phyloP scores from a whole-genome alignment of 495 filamentous ascomycete genomes.

The Penicillium pancosmium region DNA sequence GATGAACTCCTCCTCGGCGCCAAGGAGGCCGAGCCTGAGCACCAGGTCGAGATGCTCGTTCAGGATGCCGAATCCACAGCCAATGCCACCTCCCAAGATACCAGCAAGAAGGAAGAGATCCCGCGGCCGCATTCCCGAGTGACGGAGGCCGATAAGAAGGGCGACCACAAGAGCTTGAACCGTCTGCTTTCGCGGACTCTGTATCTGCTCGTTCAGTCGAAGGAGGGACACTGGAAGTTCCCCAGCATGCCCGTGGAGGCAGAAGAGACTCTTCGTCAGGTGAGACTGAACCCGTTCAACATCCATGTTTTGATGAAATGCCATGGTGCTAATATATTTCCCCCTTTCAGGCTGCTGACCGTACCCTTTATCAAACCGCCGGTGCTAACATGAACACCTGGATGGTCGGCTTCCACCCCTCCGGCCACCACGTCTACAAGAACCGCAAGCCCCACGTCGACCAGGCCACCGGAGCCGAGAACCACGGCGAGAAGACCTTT shows the following conservation, averaged over 20 bases:
- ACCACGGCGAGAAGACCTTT: constrained; percentile 78
- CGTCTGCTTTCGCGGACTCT: constrained; percentile 75
- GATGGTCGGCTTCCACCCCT: constrained; percentile 88
- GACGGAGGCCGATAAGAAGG: constrained; percentile 79
- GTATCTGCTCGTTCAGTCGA: constrained; percentile 76
- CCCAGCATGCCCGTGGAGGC: constrained; percentile 66
- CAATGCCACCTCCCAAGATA: constrained; percentile 63
- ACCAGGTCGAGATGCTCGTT: constrained; percentile 67
- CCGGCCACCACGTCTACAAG: constrained; percentile 71
- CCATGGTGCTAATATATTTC: constrained; percentile 8
- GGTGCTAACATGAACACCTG: constrained; percentile 99
- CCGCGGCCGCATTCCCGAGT: constrained; percentile 69
- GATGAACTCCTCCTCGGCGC: constrained; percentile 85
- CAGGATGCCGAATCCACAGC: constrained; percentile 74
- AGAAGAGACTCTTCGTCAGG: constrained; percentile 78
- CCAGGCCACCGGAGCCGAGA: constrained; percentile 36
- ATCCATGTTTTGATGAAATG: neutral
- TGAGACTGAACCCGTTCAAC: constrained; percentile 45
- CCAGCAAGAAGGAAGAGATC: constrained; percentile 65
- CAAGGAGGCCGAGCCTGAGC: constrained; percentile 57
- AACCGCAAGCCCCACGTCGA: constrained; percentile 39
- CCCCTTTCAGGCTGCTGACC: constrained; percentile 70
- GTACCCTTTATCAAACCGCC: constrained; percentile 72
- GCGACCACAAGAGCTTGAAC: constrained; percentile 75
- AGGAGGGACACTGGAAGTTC: constrained; percentile 76